phyloP scores from a whole-genome alignment of 805 yeast species.

The Myxozyma mucilagina region DNA sequence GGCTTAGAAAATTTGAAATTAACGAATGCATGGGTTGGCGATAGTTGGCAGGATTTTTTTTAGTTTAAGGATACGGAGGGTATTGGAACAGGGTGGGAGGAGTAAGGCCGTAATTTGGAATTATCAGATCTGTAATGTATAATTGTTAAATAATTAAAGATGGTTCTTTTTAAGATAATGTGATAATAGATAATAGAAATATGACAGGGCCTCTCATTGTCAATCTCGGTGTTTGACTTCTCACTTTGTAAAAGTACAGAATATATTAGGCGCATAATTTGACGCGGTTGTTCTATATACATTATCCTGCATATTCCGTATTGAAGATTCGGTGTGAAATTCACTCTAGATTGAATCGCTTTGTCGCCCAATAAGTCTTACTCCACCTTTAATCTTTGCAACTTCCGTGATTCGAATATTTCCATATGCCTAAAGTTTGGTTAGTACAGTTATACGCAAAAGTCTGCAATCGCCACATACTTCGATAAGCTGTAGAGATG shows the following conservation, averaged over 20 bases:
- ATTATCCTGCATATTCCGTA: too few relatives aligned
- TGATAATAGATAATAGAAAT: too few relatives aligned
- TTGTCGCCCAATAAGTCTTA: slow-evolving; percentile 73
- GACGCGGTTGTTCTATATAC: too few relatives aligned
- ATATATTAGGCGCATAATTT: too few relatives aligned
- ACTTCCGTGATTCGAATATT: slow-evolving; percentile 63
- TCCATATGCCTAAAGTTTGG: slow-evolving; percentile 14
- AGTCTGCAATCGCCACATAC: slow-evolving; percentile 51
- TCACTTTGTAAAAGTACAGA: too few relatives aligned
- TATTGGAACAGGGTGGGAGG: background rate
- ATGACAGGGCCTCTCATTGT: too few relatives aligned
- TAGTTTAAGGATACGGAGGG: background rate
- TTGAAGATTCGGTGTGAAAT: background rate
- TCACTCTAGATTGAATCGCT: slow-evolving; percentile 46
- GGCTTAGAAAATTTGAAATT: slow-evolving; percentile 1
- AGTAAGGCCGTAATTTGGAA: background rate
- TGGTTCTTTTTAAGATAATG: too few relatives aligned
- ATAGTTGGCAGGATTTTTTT: background rate
- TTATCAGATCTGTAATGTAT: background rate
- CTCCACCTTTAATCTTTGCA: slow-evolving; percentile 53
- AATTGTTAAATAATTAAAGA: background rate
- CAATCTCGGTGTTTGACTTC: too few relatives aligned
- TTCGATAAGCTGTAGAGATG: slow-evolving; percentile 64
- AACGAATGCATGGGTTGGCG: background rate
- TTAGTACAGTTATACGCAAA: background rate